Evolutionary conservation across 2,329 filamentous ascomycete genomes (phyloP), one percentile per base, ranked within the genome.

Genomic region (Huntiella decipiens): DNA sequence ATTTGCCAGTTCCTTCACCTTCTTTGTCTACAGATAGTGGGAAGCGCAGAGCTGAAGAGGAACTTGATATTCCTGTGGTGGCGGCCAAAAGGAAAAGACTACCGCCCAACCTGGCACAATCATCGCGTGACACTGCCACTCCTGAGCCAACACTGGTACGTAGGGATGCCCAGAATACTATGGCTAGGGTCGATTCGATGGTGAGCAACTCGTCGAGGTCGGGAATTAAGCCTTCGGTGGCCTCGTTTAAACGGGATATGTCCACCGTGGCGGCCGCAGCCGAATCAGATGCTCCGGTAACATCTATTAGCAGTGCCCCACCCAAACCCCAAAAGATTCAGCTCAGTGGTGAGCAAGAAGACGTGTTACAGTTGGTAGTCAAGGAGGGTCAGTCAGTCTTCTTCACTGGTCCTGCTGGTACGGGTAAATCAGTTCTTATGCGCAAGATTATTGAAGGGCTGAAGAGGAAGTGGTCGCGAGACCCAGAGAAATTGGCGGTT

Each of bases 341-440:
- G 47, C 67, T 98, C 33, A 95, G 84, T 57, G 73, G 80, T 10
- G 91, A 98, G 58, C 91, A 98, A 61, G 72, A 75, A 50, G 76
- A 82, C 49, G 85, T 98, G 8, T 66, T 92, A 48, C 77, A 85
- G 39, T 66, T 95, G 15, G 88, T 98, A 7, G 72, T 85, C 5
- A 73, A 91, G 16, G 66, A 82, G 52, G 73, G 73, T 49, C 80
- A 86, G 59, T 96, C 88, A 54, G 87, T 95, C 2, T 98, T 98
- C 66, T 98, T 98, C 60, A 98, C 91, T 1, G 91, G 91, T 54
- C 93, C 91, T 49, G 91, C 91, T 48, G 86, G 81, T 68, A 95
- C 91, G 4, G 91, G 91, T 60, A 98, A 98, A 66, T 98, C 91
- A 1, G 88, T 98, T 3, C 64, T 98, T 48, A 85, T 98, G 71